A percentile compares a stretch with the other conserved stretches of the same genome.
phyloP scores from a whole-genome alignment of 2,329 filamentous ascomycete species.

The Plectosphaerella cucumerina region DNA sequence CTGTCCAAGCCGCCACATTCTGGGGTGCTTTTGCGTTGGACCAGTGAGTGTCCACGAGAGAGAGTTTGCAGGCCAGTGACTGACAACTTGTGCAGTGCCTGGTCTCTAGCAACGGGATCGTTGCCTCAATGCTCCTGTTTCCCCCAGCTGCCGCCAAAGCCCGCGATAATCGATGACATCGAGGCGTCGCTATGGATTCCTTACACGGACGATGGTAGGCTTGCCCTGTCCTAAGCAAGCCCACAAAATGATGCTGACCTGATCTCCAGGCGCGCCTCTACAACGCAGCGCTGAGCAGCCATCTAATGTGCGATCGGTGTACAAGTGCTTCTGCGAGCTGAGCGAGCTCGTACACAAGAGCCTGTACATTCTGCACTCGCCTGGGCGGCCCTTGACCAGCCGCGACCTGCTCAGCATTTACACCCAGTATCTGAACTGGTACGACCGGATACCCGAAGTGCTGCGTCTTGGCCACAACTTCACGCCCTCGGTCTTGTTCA shows the following conservation, averaged over 20 bases:
- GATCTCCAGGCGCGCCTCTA: slow-evolving; percentile 40
- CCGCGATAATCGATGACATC: slow-evolving; percentile 54
- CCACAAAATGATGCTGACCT: slow-evolving; percentile 1
- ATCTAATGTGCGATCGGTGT: slow-evolving; percentile 64
- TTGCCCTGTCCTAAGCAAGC: neutral
- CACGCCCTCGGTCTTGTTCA: slow-evolving; percentile 67
- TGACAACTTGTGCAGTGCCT: slow-evolving; percentile 40
- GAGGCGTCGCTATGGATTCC: slow-evolving; percentile 58
- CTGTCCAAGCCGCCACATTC: slow-evolving; percentile 55
- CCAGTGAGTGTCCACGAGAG: slow-evolving; percentile 45
- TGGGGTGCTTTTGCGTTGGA: slow-evolving; percentile 61
- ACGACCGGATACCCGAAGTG: slow-evolving; percentile 60
- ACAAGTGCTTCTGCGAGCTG: slow-evolving; percentile 66
- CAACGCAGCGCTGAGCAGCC: slow-evolving; percentile 56
- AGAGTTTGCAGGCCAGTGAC: neutral
- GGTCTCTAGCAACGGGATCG: slow-evolving; percentile 61
- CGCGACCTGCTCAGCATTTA: slow-evolving; percentile 61
- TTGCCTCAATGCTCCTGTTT: slow-evolving; percentile 57
- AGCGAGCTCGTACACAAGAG: slow-evolving; percentile 71
- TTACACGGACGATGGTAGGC: slow-evolving; percentile 53
- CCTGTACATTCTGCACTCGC: slow-evolving; percentile 68
- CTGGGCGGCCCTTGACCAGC: slow-evolving; percentile 60
- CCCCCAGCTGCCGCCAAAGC: slow-evolving; percentile 53
- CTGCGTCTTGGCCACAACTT: slow-evolving; percentile 64
- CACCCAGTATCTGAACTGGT: slow-evolving; percentile 68